A percentile compares a stretch with the other conserved stretches of the same genome.
phyloP scores from a whole-genome alignment of 2,329 filamentous ascomycete genomes.

The Claviceps arundinis region DNA sequence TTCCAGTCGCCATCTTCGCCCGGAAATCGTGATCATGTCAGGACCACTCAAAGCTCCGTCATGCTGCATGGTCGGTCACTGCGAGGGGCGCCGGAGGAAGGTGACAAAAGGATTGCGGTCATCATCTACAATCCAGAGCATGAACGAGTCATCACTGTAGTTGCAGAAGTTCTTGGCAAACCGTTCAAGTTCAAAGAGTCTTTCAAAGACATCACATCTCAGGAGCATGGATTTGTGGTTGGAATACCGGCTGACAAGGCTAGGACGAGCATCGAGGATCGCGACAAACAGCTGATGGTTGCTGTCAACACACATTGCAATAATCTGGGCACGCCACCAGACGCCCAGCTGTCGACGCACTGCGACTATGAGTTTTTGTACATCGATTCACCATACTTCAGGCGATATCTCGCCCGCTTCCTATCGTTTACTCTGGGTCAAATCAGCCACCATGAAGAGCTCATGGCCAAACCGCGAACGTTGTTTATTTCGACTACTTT shows the following conservation, averaged over 20 bases:
- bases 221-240: constrained; percentile 51
- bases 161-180: constrained; percentile 70
- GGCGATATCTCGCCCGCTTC: constrained; percentile 66
- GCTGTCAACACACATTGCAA: constrained; percentile 68
- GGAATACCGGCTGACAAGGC: constrained; percentile 48
- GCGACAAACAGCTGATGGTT: constrained; percentile 46
- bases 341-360: constrained; percentile 47
- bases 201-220: constrained; percentile 38
- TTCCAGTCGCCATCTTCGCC: constrained; percentile 13
- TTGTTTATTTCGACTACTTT: constrained; percentile 84
- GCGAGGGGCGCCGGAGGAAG: constrained; percentile 33
- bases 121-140: constrained; percentile 60
- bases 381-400: constrained; percentile 56
- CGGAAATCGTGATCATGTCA: constrained; percentile 21
- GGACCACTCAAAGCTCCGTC: constrained; percentile 19
- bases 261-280: constrained; percentile 41
- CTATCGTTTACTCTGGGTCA: constrained; percentile 70
- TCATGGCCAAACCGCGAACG: constrained; percentile 65
- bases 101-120: constrained; percentile 46
- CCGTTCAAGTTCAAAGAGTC: constrained; percentile 46
- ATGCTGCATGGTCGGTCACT: constrained; percentile 26
- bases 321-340: constrained; percentile 55
- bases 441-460: constrained; percentile 61
- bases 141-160: constrained; percentile 59
- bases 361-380: constrained; percentile 86